Base-by-base conservation (phyloP, 2,329 filamentous ascomycete genomes). In the Sporothrix globosa region DNA sequence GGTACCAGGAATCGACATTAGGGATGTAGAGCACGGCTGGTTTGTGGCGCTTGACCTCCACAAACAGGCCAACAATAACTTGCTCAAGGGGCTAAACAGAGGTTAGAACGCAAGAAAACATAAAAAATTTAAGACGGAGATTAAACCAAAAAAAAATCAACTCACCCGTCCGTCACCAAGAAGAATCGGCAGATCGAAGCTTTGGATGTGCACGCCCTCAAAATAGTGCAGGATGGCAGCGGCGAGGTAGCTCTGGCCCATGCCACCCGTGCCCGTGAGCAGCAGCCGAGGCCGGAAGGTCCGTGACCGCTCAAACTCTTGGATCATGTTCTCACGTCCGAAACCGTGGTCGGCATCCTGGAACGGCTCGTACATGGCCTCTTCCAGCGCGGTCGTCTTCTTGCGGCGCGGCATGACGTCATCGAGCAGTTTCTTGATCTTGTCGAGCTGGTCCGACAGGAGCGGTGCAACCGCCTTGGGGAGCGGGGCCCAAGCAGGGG, bases 11-110 rank as follows among this genome's bases (percentile, higher is more conserved):
- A 74, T 97, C 92, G 65, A 98, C 88, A 74, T 93, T 91, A 2
- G 96, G 95, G 56, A 99, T 91, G 80, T 94, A 98, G 67, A 99
- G 96, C 50, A 98, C 92, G 78, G 93, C 96, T 0, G 96, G 96
- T 79, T 97, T 97, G 78, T 97, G 93, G 50, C 94, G 90, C 79
- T 95, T 92, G 50, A 97, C 92, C 81, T 98, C 96, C 0, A 92
- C 90, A 77, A 99, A 98, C 9, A 97, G 85, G 74, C 94, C 90
- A 14, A 97, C 93, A 73, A 99, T 89, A 11, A 94, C 92, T 74
- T 96, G 92, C 81, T 98, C 96, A 19, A 91, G 87, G 1, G 92
- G 89, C 82, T 88, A 72, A 1, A 50, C 14, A 27, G 19, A 53
- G n/a, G 50, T 71, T 53, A 69, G 67, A 63, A 63, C 17, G 48